Conservation (phyloP, 768 basidiomycete genomes). For the Termitomyces sp. region DNA sequence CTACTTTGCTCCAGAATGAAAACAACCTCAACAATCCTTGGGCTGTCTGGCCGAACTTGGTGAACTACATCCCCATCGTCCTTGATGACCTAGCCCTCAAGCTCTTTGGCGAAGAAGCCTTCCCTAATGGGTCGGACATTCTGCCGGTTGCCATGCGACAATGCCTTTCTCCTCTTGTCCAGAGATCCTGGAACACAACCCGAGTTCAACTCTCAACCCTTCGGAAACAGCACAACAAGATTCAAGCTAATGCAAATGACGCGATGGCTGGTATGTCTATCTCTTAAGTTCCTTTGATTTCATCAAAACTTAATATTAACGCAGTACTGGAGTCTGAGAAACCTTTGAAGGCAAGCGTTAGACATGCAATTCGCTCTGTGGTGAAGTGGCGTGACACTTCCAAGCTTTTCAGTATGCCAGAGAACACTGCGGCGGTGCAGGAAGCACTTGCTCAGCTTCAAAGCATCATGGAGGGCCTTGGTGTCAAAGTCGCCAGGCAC, state of each 20-base stretch:
- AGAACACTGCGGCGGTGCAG: background rate
- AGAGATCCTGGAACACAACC: slow-evolving; percentile 5
- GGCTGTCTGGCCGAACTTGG: slow-evolving; percentile 4
- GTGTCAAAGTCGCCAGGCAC: background rate
- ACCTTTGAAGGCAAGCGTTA: background rate
- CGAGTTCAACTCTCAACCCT: background rate
- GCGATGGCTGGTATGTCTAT: slow-evolving; percentile 9
- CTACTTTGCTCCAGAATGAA: slow-evolving; percentile 1
- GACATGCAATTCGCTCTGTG: slow-evolving; percentile 1
- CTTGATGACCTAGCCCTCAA: slow-evolving; percentile 4
- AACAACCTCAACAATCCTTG: background rate
- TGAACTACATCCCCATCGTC: slow-evolving; percentile 4
- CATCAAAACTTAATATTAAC: background rate
- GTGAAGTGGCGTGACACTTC: slow-evolving; percentile 1
- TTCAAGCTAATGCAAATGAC: background rate
- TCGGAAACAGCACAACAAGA: background rate
- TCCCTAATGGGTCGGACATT: background rate
- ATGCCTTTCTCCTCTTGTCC: background rate
- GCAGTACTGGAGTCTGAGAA: background rate
- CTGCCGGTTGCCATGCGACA: background rate
- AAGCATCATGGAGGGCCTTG: slow-evolving; percentile 4
- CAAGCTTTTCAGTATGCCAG: background rate
- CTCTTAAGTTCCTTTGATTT: background rate
- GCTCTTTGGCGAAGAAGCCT: slow-evolving; percentile 10
- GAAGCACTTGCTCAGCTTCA: slow-evolving; percentile 1